Base-by-base conservation (phyloP, 2,329 filamentous ascomycete species). In the Alternaria triticimaculans region DNA sequence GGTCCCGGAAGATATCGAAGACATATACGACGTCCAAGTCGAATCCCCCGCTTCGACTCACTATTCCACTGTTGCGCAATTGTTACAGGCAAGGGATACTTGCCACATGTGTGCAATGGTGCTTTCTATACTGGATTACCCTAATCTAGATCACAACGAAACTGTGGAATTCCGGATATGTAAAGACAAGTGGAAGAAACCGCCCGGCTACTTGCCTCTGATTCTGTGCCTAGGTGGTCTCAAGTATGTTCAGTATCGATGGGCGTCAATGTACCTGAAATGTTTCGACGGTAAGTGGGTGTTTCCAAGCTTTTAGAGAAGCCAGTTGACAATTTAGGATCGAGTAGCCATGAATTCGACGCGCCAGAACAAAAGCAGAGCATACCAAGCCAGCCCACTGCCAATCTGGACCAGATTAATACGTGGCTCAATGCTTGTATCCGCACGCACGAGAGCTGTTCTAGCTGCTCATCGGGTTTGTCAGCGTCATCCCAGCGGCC, bases 1-100 rank as follows among this genome's bases (percentile, higher is more conserved):
- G 33, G 33, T n/a, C 2, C 0, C 0, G 8, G 33, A 37, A 0
- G 33, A 0, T 33, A 33, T 33, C 30, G 30, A 33, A 0, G 1
- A 2, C 30, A 33, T 33, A 33, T 1, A 33, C 14, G 30, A 33
- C 1, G 14, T 33, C 30, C 30, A 0, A 33, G 30, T 0, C 0
- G 30, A 33, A 33, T 33, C 0, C 8, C 14, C 30, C 6, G 0
- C 0, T 33, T 1, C 30, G 30, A 1, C 30, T 1, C 30, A 33
- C 30, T 37, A 0, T 37, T 15, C 33, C 15, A 41, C 33, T 2
- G 15, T 41, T 41, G 33, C 15, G 33, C 33, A 41, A 41, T 10
- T 41, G 2, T n/a, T 41, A 1, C 33, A 41, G 33, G 0, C 33
- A 2, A 41, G 7, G 2, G 33, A 41, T 9, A 0, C 7, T 5